A percentile compares a stretch with the other conserved stretches of the same genome.
Evolutionary conservation across 225 moss, liverwort and hornwort genomes (phyloP).

Genomic region (Ulota crispa): DNA sequence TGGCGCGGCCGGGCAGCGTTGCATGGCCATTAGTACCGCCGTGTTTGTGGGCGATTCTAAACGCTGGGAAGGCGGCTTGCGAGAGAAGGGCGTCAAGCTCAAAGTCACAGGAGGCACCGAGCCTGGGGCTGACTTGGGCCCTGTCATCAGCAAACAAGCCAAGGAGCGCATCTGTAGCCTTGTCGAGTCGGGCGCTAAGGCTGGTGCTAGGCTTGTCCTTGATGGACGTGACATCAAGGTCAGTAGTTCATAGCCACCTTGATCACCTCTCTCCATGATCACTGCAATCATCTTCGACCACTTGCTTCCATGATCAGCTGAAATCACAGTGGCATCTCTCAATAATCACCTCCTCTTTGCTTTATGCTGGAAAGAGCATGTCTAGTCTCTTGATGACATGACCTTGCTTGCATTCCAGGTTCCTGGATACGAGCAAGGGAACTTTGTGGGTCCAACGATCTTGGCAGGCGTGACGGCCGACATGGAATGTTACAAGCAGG

Average conservation of each 20-base stretch:
- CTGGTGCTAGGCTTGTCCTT: constrained; percentile 79
- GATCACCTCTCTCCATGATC: neutral
- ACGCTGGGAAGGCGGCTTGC: constrained; percentile 82
- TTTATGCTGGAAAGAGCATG: neutral
- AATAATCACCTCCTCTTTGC: neutral
- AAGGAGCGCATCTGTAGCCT: constrained; percentile 86
- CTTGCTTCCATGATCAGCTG: neutral
- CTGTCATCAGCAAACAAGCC: constrained; percentile 91
- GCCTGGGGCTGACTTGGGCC: constrained; percentile 82
- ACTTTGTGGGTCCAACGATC: constrained; percentile 94
- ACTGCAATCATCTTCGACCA: neutral
- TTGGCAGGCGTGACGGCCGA: constrained; percentile 79
- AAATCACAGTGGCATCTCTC: neutral
- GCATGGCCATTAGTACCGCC: constrained; percentile 92
- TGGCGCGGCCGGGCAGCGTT: constrained; percentile 93
- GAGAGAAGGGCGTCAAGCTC: constrained; percentile 61
- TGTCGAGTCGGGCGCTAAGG: constrained; percentile 69
- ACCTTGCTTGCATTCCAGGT: constrained; percentile 35
- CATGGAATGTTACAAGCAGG: constrained; percentile 97
- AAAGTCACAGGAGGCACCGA: constrained; percentile 84
- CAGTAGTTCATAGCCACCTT: constrained; percentile 1
- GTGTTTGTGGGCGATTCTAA: constrained; percentile 80
- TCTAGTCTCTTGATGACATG: neutral
- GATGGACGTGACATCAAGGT: constrained; percentile 92
- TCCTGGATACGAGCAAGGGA: constrained; percentile 79